Percentiles rank a stretch among this genome's conserved stretches.
phyloP scores from a whole-genome alignment of 345 rosid species.

The Fremontodendron californicum region DNA sequence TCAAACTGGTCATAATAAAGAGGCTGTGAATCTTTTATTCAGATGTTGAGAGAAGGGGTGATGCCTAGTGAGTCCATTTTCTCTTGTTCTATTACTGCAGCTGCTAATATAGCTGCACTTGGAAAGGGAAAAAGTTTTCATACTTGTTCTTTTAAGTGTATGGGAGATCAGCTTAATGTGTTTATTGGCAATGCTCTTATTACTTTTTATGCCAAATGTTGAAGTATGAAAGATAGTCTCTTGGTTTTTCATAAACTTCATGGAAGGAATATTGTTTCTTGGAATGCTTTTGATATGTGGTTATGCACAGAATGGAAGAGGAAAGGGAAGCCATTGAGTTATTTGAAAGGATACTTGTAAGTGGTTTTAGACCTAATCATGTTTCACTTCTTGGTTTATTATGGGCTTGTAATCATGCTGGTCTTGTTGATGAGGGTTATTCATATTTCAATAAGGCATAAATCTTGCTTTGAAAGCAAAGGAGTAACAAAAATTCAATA shows the following conservation, averaged over 20 bases:
- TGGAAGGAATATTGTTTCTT: conserved; percentile 48
- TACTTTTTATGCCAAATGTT: conserved; percentile 79
- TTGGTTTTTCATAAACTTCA: conserved; percentile 41
- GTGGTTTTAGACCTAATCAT: conserved; percentile 48
- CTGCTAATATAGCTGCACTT: conserved; percentile 64
- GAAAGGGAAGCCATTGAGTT: conserved; percentile 55
- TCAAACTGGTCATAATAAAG: conserved; percentile 70
- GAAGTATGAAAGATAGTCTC: conserved; percentile 66
- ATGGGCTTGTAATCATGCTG: conserved; percentile 81
- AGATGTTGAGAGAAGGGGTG: conserved; percentile 61
- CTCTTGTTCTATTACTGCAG: conserved; percentile 50
- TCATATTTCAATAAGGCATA: conserved; percentile 51
- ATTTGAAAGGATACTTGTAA: conserved; percentile 41
- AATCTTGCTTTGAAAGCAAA: no score
- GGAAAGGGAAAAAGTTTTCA: conserved; percentile 70
- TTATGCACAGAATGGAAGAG: conserved; percentile 75
- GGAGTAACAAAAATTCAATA: no score
- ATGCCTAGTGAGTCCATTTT: conserved; percentile 54
- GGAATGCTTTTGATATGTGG: conserved; percentile 83
- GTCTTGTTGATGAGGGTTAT: conserved; percentile 60
- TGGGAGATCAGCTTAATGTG: conserved; percentile 33
- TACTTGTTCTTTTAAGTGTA: conserved; percentile 53
- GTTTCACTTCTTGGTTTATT: conserved; percentile 65
- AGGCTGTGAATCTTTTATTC: conserved; percentile 59
- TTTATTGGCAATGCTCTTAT: conserved; percentile 61